Base-by-base conservation (phyloP, 768 basidiomycete species). In the Amanita jacksonii region DNA sequence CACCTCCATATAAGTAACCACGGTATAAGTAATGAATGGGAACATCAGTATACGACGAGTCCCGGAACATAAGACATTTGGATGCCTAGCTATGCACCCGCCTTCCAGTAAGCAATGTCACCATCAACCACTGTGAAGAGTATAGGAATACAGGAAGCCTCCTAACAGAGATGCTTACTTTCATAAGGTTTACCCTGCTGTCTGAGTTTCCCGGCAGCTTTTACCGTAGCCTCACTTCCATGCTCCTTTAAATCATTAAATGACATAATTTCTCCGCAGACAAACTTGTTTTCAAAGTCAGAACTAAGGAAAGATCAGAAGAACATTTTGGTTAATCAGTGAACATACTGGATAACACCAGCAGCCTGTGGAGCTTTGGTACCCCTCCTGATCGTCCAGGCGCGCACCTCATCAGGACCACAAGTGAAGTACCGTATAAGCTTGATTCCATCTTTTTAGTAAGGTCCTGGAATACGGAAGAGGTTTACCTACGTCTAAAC, bases 181-280 rank as follows among this genome's bases (percentile, higher is more conserved):
- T 94, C 91, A 59, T 93, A 99, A 2, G 91, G 86, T 62, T 97
- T 97, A 51, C 94, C 94, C 61, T 96, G 92, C 58, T 98, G 94
- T 58, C 89, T 71, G 44, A 92, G 73, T 67, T 93, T 96, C 24
- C 94, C 94, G 13, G 86, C 88, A 18, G 92, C 89, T 65, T 98
- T 98, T 57, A 96, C 93, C 13, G 85, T 79, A 5, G 76, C 50
- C 68, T 99, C 96, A 49, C 84, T 85, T 8, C 92, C 93, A 53
- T 92, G 70, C 62, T 96, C 91, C 56, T 83, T 83, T 48, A 99
- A 69, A 62, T 97, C 96, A 0, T 81, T 79, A 55, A 81, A 96
- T 1, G 79, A 57, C 91, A 97, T 94, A 59, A 98, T 94, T 65
- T 97, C 94, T 62, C 91, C 92, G 51, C 91, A 96, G 18, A 97